These are phyloP conservation scores for Acorus calamus DNA, from an alignment of 106 monocot species.

Conservation along the genomic window DNA sequence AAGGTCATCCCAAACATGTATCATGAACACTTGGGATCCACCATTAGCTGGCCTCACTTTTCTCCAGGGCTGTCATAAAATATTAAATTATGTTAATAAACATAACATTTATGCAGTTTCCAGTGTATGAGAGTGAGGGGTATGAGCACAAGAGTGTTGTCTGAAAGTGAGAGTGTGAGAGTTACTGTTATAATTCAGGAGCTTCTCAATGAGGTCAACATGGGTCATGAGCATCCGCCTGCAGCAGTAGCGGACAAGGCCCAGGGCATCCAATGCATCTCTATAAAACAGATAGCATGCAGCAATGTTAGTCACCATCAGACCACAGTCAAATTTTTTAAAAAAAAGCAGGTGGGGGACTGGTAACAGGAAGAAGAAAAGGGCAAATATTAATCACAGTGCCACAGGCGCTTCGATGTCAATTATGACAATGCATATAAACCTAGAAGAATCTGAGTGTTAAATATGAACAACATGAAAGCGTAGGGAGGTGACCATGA, in stretches of 20 bases:
- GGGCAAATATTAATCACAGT: no score
- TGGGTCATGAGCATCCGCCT: conserved; percentile 97
- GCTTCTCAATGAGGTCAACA: conserved; percentile 96
- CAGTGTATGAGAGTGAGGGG: background rate
- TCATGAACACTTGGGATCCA: no score
- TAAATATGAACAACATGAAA: no score
- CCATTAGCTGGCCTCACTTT: conserved; percentile 9
- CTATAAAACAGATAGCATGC: conserved; percentile 11
- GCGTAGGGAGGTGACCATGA: no score
- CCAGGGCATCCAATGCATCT: conserved; percentile 82
- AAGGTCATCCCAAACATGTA: no score
- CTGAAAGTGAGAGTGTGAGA: background rate
- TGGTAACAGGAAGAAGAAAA: no score
- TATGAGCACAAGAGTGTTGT: background rate
- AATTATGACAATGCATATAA: no score
- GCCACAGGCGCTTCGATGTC: no score
- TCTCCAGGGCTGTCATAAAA: conserved; percentile 9
- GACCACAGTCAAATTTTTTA: background rate
- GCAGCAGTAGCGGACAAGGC: conserved; percentile 84
- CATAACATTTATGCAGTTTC: background rate
- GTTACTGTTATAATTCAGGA: conserved; percentile 88
- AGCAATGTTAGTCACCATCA: background rate
- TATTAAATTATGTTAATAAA: background rate
- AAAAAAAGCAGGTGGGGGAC: no score
- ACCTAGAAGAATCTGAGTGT: no score